Conservation (phyloP, 2,329 filamentous ascomycete genomes). For the Cryphonectria nitschkei region DNA sequence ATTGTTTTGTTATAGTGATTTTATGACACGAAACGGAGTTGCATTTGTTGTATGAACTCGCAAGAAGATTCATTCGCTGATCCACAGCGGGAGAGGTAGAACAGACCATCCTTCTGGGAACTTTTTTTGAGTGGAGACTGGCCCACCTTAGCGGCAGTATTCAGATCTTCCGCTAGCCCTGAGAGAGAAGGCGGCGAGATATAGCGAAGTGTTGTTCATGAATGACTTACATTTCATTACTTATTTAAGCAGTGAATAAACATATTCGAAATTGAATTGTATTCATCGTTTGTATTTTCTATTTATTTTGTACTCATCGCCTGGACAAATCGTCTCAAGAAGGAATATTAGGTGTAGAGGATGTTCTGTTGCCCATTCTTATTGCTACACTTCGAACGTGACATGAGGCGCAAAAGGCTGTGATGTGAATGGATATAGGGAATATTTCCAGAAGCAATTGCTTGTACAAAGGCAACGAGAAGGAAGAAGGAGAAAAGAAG, state of each 20-base stretch:
- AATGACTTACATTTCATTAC: constrained; percentile 72
- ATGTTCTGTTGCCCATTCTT: too few relatives aligned
- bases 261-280: too few relatives aligned
- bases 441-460: too few relatives aligned
- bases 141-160: not conserved
- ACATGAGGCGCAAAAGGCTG: too few relatives aligned
- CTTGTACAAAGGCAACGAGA: too few relatives aligned
- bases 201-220: constrained; percentile 70
- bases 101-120: not conserved
- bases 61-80: not conserved
- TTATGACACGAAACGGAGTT: not conserved
- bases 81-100: not conserved
- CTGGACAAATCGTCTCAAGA: constrained; percentile 18
- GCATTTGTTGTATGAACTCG: not conserved
- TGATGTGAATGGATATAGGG: too few relatives aligned
- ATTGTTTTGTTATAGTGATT: constrained; percentile 7
- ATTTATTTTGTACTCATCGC: constrained; percentile 44
- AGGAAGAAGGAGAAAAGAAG: too few relatives aligned
- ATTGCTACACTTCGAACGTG: too few relatives aligned
- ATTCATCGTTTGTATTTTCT: constrained; percentile 57
- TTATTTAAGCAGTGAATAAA: constrained; percentile 60
- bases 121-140: constrained; percentile 12
- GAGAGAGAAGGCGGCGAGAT: constrained; percentile 24
- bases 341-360: not conserved
- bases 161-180: constrained; percentile 1